These are phyloP conservation scores for Rhodomyrtus tomentosa DNA, from an alignment of 345 rosid genomes.

Conservation along the genomic window DNA sequence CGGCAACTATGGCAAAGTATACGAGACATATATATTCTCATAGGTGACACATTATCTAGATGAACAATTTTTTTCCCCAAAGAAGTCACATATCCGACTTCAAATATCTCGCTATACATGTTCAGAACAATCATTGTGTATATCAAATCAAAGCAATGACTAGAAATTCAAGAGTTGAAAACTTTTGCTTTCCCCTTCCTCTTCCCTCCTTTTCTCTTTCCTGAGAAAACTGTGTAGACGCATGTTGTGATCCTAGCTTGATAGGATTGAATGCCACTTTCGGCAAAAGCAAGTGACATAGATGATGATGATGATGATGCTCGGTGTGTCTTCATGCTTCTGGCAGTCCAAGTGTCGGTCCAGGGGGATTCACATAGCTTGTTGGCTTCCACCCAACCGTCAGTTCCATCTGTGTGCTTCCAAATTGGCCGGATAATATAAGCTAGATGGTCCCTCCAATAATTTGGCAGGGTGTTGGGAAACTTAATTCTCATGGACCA, in stretches of 20 bases:
- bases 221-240: not conserved
- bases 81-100: not conserved
- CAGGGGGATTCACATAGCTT: not conserved
- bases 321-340: not conserved
- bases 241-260: not conserved
- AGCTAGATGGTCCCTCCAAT: not conserved
- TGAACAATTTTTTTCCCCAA: not conserved
- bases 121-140: not conserved
- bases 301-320: not conserved
- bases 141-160: not conserved
- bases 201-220: not conserved
- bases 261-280: not conserved
- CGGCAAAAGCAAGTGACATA: not conserved
- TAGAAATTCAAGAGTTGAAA: not conserved
- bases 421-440: not conserved
- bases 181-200: not conserved
- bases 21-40: no score
- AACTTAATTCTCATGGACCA: not conserved
- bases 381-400: not conserved
- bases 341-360: not conserved
- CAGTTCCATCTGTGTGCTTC: not conserved
- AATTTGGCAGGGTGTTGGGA: not conserved
- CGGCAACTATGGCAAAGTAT: not conserved
- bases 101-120: not conserved
- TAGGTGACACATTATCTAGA: not conserved